A percentile compares a stretch with the other conserved stretches of the same genome.
Evolutionary conservation across 768 basidiomycete genomes (phyloP).

Genomic region (Phanerochaete sordida): DNA sequence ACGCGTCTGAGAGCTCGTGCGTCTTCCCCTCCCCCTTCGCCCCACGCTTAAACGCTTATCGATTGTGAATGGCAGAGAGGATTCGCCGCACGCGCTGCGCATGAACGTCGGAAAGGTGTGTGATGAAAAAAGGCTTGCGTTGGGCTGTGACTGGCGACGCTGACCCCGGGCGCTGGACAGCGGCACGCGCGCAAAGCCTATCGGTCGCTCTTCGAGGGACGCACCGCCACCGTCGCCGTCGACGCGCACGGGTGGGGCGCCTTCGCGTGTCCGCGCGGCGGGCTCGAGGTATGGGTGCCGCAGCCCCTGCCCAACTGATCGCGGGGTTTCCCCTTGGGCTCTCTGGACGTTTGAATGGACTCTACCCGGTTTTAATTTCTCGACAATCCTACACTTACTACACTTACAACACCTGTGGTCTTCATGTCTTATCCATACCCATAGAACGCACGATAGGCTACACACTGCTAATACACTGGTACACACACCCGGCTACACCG

Average conservation of each 20-base stretch:
- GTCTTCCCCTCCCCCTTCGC: background rate
- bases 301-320: background rate
- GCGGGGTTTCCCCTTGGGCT: background rate
- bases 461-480: background rate
- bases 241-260: conserved; percentile 59
- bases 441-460: conserved; percentile 4
- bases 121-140: too few relatives aligned
- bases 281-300: conserved; percentile 58
- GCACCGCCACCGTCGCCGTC: conserved; percentile 40
- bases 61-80: conserved; percentile 18
- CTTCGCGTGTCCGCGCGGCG: conserved; percentile 56
- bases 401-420: background rate
- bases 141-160: too few relatives aligned
- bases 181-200: conserved; percentile 34
- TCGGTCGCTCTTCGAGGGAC: conserved; percentile 43
- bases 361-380: background rate
- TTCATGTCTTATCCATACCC: background rate
- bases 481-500: background rate
- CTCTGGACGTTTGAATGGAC: too few relatives aligned
- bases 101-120: conserved; percentile 71
- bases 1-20: conserved; percentile 25
- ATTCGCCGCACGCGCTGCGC: conserved; percentile 43
- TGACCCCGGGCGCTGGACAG: conserved; percentile 17
- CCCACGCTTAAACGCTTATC: background rate
- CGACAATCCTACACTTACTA: background rate